Conservation (phyloP, 1,139 yeast species). For the Sugiyamaella sp. region DNA sequence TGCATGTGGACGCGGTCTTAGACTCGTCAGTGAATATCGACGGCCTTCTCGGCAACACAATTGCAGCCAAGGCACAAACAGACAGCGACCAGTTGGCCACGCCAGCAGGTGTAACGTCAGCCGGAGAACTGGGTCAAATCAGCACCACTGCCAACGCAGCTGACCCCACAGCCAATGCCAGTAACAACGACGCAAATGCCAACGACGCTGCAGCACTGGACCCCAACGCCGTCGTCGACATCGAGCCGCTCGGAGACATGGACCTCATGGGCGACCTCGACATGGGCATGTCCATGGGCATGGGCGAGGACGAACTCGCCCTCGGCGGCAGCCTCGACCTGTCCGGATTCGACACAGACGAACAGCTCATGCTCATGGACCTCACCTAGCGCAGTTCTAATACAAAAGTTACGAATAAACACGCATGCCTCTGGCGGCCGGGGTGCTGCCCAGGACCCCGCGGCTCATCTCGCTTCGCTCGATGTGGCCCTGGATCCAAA, state of each 20-base stretch:
- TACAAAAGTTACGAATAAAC: neutral
- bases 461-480: slow-evolving; percentile 1
- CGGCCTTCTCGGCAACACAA: neutral
- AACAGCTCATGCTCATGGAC: slow-evolving; percentile 24
- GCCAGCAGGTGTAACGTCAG: neutral
- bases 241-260: slow-evolving; percentile 14
- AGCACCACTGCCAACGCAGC: neutral
- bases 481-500: neutral
- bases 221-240: slow-evolving; percentile 1
- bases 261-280: slow-evolving; percentile 16
- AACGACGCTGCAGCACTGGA: neutral
- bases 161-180: neutral
- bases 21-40: neutral
- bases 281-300: slow-evolving; percentile 15
- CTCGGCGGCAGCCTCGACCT: slow-evolving; percentile 17
- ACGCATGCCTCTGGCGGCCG: slow-evolving; percentile 18
- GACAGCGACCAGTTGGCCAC: neutral
- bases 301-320: slow-evolving; percentile 17
- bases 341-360: slow-evolving; percentile 22
- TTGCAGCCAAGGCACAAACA: neutral
- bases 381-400: slow-evolving; percentile 10
- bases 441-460: slow-evolving; percentile 13
- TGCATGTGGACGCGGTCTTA: neutral
- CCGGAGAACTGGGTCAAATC: neutral
- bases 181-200: neutral